Evolutionary conservation across 257 asterid genomes (phyloP), one percentile per base, ranked within the genome.

Genomic region (Ilex aquifolium): DNA sequence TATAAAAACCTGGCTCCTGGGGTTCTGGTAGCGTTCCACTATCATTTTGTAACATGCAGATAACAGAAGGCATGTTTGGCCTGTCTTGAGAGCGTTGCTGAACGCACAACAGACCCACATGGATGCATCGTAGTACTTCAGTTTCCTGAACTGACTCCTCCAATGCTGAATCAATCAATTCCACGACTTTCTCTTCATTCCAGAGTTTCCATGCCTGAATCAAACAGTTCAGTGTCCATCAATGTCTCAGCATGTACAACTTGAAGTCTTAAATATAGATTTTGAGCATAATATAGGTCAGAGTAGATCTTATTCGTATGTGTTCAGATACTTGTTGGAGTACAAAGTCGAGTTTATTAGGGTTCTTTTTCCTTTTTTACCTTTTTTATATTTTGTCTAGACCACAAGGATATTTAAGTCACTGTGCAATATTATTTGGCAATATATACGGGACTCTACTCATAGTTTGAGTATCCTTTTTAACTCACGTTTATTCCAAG

Each of bases 151-250:
- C 50, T 1, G 75, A 46, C 13, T 77, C 65, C 65, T 68, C 61
- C 13, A 69, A 30, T 13, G 51, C 40, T 44, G 77, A 67, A 54
- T 79, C 85, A 17, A 74, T 61, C 52, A 73, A 15, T 53, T 68
- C 76, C 57, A 74, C 3, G 2, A 58, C 58, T 30, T 57, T 73
- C 65, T 79, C 80, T 15, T 75, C 79, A 4, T 14, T 63, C 82
- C 85, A 79, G 11, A 83, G 42, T 56, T 56, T 77, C 80, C 82
- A 77, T 13, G 80, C 82, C 88, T 82, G 61, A 2, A 52, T 32
- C 42, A 29, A 12, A 58, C 42, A 44, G 46, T 39, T 42, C 40
- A 32, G 29, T 21, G 15, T 44, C 32, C 13, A 15, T 62, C 16
- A 44, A 56, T 13, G 6, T 40, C 16, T 64, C 44, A 53, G 67